Base-by-base conservation (phyloP, 129 eudicot genomes). In the Arctium lappa region DNA sequence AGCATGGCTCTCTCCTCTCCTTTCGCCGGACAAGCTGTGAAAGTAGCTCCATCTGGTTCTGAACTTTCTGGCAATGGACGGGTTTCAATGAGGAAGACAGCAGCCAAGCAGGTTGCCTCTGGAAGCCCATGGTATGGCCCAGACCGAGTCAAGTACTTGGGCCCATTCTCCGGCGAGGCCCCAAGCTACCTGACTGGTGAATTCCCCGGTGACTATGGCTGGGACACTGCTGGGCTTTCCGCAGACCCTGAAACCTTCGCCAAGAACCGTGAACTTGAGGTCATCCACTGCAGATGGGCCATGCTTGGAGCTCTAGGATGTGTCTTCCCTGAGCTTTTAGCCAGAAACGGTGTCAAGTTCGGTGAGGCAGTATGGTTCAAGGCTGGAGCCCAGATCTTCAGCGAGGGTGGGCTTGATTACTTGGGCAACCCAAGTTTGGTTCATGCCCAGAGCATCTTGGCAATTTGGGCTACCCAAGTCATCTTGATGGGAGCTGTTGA, bases 391-490 rank as follows among this genome's bases (percentile, higher is more conserved):
- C 75, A 71, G 40, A 71, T 71, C 44, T 79, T 79, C 66, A 79
- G 83, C 7, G 48, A 79, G 46, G 83, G 83, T 15, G 83, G 83
- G 32, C 66, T 79, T 11, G 83, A 79, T 69, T 79, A 79, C 39
- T 48, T 83, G 81, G 82, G 86, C 6, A 83, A 83, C 72, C 86
- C 86, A 8, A 83, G 82, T 33, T 83, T 83, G 82, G 81, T 83
- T 60, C 86, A 83, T 34, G 86, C 86, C 8, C 85, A 82, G 15
- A 82, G 85, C 85, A 82, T 82, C 76, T 66, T 82, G 76, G 85
- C 81, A 50, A 76, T 76, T 50, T 83, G 86, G 86, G 86, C 81
- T n/a, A 22, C 69, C 31, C 77, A 83, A 69, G 81, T 83, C 13
- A 75, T 82, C 40, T 63, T 82, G 69, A 82, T 83, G 86, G 86